Evolutionary conservation across 2,329 filamentous ascomycete genomes (phyloP).

Genomic region (Penicillium sp.): DNA sequence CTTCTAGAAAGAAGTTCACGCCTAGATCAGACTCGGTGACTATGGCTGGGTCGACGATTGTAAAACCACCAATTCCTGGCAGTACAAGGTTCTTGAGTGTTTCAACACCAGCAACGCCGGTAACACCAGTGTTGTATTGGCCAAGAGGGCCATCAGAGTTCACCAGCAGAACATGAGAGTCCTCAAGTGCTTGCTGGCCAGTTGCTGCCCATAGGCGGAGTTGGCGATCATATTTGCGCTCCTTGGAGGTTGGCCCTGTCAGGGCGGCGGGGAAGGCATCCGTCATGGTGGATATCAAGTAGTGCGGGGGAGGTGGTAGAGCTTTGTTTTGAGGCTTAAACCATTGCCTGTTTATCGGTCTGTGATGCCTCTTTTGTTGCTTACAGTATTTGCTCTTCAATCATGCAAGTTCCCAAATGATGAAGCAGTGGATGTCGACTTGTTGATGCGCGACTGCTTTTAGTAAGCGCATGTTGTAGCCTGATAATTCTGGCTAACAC

Average conservation of each 20-base stretch:
- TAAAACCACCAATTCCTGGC: slow-evolving; percentile 87
- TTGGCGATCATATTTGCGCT: slow-evolving; percentile 89
- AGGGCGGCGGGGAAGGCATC: slow-evolving; percentile 36
- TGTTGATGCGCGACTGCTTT: slow-evolving; percentile 1
- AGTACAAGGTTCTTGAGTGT: slow-evolving; percentile 96
- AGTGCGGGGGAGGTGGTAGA: neutral
- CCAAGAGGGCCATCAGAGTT: slow-evolving; percentile 59
- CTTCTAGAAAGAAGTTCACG: slow-evolving; percentile 94
- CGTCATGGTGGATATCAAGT: slow-evolving; percentile 29
- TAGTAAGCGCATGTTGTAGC: neutral
- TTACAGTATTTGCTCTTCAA: neutral
- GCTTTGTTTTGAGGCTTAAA: neutral
- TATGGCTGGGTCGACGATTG: slow-evolving; percentile 74
- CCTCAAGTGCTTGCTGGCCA: slow-evolving; percentile 85
- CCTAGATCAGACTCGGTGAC: slow-evolving; percentile 84
- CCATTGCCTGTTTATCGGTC: neutral
- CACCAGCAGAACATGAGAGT: slow-evolving; percentile 84
- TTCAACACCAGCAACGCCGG: slow-evolving; percentile 86
- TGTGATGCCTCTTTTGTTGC: neutral
- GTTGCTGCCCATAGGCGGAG: slow-evolving; percentile 91
- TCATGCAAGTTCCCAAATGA: neutral
- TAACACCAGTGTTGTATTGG: slow-evolving; percentile 47
- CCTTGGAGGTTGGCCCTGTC: slow-evolving; percentile 56
- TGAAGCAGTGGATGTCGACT: slow-evolving; percentile 2
- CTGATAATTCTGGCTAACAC: neutral